A percentile compares a stretch with the other conserved stretches of the same genome.
Evolutionary conservation across 768 basidiomycete genomes (phyloP).

Genomic region (Russula virescens): DNA sequence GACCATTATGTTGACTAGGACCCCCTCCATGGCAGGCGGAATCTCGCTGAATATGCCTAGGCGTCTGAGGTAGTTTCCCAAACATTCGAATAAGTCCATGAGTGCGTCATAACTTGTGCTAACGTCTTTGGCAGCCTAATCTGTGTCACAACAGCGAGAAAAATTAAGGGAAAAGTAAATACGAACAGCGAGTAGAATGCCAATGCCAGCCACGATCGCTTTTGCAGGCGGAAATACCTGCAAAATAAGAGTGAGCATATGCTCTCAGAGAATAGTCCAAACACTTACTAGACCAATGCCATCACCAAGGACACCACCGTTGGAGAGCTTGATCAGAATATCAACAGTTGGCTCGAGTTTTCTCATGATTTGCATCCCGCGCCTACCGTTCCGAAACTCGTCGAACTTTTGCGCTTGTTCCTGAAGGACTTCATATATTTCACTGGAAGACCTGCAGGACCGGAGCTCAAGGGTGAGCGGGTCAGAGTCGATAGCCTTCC

Average conservation of each 20-base stretch:
- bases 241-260: not conserved
- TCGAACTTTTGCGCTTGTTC: not conserved
- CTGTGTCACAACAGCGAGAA: too few species aligned
- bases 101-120: too few species aligned
- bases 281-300: not conserved
- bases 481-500: not conserved
- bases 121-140: too few species aligned
- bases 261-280: too few species aligned
- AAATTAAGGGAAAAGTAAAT: too few species aligned
- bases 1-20: too few species aligned
- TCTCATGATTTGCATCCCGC: not conserved
- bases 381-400: not conserved
- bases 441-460: not conserved
- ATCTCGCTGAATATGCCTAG: too few species aligned
- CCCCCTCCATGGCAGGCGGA: too few species aligned
- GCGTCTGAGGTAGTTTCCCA: too few species aligned
- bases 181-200: too few species aligned
- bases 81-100: too few species aligned
- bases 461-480: not conserved
- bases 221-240: conserved; percentile 1
- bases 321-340: not conserved
- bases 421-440: not conserved
- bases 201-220: not conserved
- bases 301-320: not conserved
- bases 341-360: not conserved